Conservation (phyloP, 225 moss, liverwort and hornwort species). For the Straminergon stramineum region DNA sequence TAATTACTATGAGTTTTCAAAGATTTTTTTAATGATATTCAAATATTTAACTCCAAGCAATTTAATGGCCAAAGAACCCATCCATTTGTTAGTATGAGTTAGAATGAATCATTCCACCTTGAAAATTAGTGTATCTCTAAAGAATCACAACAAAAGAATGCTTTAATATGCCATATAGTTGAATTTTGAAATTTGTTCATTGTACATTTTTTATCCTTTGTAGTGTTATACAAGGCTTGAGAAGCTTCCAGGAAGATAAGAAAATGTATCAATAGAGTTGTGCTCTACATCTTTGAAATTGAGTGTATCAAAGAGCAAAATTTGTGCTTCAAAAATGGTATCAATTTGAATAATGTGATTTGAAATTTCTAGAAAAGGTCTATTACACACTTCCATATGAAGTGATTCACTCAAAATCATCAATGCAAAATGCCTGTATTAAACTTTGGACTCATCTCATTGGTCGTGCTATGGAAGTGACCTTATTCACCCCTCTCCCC, state of each 20-base stretch:
- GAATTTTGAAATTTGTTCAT: background rate
- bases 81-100: background rate
- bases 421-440: background rate
- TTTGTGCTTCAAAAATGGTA: background rate
- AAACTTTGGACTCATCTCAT: background rate
- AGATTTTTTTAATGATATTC: no score
- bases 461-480: rapidly evolving
- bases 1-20: no score
- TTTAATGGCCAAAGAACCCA: background rate
- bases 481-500: background rate
- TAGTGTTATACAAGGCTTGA: no score
- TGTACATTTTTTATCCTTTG: rapidly evolving
- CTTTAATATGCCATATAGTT: background rate
- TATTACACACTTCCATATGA: background rate
- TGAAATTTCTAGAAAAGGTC: background rate
- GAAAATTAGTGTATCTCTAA: background rate
- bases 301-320: no score
- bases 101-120: background rate
- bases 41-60: no score
- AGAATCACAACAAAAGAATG: background rate
- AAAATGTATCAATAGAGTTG: background rate
- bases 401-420: background rate
- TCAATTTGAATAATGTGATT: background rate
- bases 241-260: background rate
- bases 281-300: background rate